phyloP scores from a whole-genome alignment of 768 basidiomycete species.

The Mycena sanguinolenta region DNA sequence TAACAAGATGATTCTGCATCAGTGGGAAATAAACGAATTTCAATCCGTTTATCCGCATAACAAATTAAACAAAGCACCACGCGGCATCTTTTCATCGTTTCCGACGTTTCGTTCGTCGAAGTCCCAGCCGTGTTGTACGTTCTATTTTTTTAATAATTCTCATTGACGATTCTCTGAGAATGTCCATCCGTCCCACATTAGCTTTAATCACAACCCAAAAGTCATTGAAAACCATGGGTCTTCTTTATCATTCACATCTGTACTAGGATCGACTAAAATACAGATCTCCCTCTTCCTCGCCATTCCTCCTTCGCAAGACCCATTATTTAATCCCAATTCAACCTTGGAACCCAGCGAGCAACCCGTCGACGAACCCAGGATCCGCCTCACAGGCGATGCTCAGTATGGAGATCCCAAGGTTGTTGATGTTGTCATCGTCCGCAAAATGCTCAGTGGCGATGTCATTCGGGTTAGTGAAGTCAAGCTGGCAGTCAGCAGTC shows the following conservation, averaged over 20 bases:
- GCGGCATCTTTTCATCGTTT: too few relatives aligned
- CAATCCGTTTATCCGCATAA: too few relatives aligned
- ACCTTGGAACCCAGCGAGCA: conserved; percentile 18
- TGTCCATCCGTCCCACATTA: too few relatives aligned
- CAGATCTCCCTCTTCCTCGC: background rate
- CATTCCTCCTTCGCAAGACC: background rate
- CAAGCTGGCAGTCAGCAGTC: conserved; percentile 4
- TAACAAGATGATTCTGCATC: too few relatives aligned
- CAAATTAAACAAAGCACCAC: too few relatives aligned
- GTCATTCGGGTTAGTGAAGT: conserved; percentile 1
- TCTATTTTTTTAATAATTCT: too few relatives aligned
- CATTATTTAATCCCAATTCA: background rate
- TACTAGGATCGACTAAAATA: conserved; percentile 17
- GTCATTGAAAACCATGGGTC: background rate
- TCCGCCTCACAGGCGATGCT: conserved; percentile 29
- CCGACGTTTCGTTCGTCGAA: too few relatives aligned
- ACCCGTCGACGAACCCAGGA: conserved; percentile 24
- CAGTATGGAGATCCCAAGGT: background rate
- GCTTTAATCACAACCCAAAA: background rate
- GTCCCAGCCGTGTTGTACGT: too few relatives aligned
- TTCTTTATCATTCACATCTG: conserved; percentile 21
- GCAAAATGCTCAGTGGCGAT: conserved; percentile 30
- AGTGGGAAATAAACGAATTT: too few relatives aligned
- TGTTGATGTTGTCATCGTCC: conserved; percentile 8
- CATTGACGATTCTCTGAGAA: too few relatives aligned